Percentiles rank a stretch among this genome's conserved stretches.
Evolutionary conservation across 306 rosid genomes (phyloP).

Genomic region (Datisca glomerata): DNA sequence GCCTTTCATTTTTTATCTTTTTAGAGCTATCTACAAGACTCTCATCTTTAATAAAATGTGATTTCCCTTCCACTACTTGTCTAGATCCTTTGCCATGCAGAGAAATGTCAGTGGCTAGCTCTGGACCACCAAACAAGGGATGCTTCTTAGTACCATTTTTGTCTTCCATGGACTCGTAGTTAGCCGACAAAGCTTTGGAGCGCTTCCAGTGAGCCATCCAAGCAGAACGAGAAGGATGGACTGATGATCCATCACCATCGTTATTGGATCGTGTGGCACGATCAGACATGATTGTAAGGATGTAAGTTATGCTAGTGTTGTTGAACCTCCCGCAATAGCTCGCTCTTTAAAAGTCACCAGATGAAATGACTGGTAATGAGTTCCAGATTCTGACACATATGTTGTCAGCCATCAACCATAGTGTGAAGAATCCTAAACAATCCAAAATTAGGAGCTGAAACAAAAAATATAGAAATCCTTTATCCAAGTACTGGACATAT

Average conservation of each 20-base stretch:
- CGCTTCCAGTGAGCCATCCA: slow-evolving; percentile 77
- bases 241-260: slow-evolving; percentile 24
- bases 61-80: slow-evolving; percentile 26
- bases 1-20: slow-evolving; percentile 16
- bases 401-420: too few relatives aligned
- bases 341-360: too few relatives aligned
- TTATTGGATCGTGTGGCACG: slow-evolving; percentile 13
- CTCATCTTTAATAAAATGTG: slow-evolving; percentile 16
- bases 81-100: slow-evolving; percentile 15
- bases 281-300: slow-evolving; percentile 34
- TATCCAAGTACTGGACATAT: too few relatives aligned
- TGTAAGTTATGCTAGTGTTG: too few relatives aligned
- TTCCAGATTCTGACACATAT: too few relatives aligned
- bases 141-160: slow-evolving; percentile 22
- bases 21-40: slow-evolving; percentile 13
- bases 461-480: too few relatives aligned
- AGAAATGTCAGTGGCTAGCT: slow-evolving; percentile 13
- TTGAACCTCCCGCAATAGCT: too few relatives aligned
- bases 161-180: slow-evolving; percentile 22
- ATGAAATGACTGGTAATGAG: too few relatives aligned
- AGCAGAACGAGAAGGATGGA: slow-evolving; percentile 23
- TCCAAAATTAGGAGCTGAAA: too few relatives aligned
- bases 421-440: too few relatives aligned
- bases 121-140: slow-evolving; percentile 17
- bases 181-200: slow-evolving; percentile 12